Conservation (phyloP, 129 eudicot species). For the Arctium lappa region DNA sequence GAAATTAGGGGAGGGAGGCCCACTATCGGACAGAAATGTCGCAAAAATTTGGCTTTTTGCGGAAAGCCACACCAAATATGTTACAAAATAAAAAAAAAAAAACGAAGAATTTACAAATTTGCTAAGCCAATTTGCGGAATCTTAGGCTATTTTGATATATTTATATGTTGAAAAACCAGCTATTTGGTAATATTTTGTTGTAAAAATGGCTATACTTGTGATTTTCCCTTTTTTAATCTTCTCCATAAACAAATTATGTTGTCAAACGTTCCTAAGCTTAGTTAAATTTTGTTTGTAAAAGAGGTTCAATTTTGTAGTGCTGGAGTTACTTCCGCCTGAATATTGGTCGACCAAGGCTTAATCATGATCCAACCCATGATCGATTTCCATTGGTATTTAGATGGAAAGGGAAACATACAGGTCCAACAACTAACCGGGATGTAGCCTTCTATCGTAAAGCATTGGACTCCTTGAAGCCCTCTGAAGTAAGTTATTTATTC, state of each 20-base stretch:
- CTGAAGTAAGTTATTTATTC: slow-evolving; percentile 57
- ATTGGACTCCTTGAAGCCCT: slow-evolving; percentile 70
- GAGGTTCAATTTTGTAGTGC: slow-evolving; percentile 51
- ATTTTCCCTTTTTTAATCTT: neutral
- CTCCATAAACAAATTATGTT: neutral
- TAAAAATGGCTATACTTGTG: neutral
- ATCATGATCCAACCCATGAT: slow-evolving; percentile 78
- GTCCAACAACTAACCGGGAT: slow-evolving; percentile 89
- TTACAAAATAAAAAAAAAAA: neutral
- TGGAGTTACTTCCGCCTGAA: slow-evolving; percentile 96
- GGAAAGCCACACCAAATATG: neutral
- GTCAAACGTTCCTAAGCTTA: neutral
- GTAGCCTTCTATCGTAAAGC: slow-evolving; percentile 90
- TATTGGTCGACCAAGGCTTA: slow-evolving; percentile 91
- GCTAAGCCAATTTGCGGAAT: neutral
- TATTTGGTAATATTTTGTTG: too few species aligned
- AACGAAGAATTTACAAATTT: neutral
- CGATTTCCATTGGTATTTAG: slow-evolving; percentile 91
- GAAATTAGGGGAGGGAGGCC: neutral
- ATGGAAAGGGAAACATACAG: slow-evolving; percentile 97
- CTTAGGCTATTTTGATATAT: neutral
- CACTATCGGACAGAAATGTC: neutral
- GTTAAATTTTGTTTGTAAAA: neutral
- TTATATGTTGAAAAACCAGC: neutral
- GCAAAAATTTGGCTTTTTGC: neutral